Conservation (phyloP, 257 asterid species). For the Jacaranda mimosifolia region DNA sequence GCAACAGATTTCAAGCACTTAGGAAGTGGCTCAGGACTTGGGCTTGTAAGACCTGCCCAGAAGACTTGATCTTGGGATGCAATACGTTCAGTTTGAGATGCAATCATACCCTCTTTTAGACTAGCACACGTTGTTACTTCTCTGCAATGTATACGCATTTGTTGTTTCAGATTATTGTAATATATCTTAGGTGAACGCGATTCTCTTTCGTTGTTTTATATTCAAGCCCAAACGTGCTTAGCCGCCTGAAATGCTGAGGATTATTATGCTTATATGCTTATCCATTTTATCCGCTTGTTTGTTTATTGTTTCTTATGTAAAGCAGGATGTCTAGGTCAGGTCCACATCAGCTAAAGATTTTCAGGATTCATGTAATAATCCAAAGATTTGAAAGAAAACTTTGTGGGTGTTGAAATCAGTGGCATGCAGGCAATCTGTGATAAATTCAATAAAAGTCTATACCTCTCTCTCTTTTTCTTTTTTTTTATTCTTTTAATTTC, state of each 20-base stretch:
- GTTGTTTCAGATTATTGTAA: slow-evolving; percentile 7
- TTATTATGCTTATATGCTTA: neutral
- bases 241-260: neutral
- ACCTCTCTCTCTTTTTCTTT: too few relatives aligned
- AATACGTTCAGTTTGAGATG: neutral
- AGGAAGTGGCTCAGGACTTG: slow-evolving; percentile 95
- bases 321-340: neutral
- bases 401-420: too few relatives aligned
- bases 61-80: slow-evolving; percentile 64
- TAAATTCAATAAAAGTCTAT: too few relatives aligned
- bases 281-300: neutral
- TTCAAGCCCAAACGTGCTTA: neutral
- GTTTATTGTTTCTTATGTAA: neutral
- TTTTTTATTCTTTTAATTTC: too few relatives aligned
- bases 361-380: neutral
- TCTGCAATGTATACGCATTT: neutral
- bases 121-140: neutral
- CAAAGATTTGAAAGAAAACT: neutral
- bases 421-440: too few relatives aligned
- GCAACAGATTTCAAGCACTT: slow-evolving; percentile 91
- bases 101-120: neutral
- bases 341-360: neutral
- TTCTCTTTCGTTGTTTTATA: neutral
- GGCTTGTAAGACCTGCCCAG: slow-evolving; percentile 86
- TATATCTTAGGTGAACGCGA: neutral